Evolutionary conservation across 1,139 yeast species (phyloP).

Genomic region (Zygotorulaspora mrakii): DNA sequence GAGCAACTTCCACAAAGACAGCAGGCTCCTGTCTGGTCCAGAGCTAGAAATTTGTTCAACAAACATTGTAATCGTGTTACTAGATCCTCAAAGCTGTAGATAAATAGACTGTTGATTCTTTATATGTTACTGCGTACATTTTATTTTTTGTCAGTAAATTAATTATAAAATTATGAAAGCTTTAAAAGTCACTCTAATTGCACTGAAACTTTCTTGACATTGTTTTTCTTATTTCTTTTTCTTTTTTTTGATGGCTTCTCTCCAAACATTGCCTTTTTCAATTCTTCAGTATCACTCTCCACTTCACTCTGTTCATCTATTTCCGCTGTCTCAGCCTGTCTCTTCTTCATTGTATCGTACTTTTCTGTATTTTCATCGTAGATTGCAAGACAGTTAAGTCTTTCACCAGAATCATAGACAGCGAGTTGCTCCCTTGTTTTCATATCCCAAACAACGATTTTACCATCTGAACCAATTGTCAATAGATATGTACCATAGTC

Average conservation of each 20-base stretch:
- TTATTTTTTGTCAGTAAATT: slow-evolving; percentile 2
- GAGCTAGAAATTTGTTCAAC: slow-evolving; percentile 78
- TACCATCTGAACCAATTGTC: slow-evolving; percentile 90
- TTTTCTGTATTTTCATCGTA: slow-evolving; percentile 79
- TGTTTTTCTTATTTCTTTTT: slow-evolving; percentile 43
- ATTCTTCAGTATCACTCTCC: slow-evolving; percentile 42
- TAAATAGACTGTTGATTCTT: neutral
- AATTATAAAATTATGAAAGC: neutral
- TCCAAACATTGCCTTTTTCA: slow-evolving; percentile 42
- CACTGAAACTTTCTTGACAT: slow-evolving; percentile 48
- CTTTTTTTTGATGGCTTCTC: slow-evolving; percentile 41
- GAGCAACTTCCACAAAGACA: slow-evolving; percentile 77
- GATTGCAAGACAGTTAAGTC: slow-evolving; percentile 79
- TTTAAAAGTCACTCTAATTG: slow-evolving; percentile 44
- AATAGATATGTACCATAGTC: slow-evolving; percentile 51
- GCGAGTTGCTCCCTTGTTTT: slow-evolving; percentile 71
- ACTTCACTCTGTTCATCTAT: slow-evolving; percentile 42
- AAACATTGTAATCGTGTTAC: slow-evolving; percentile 71
- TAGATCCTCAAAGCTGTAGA: slow-evolving; percentile 41
- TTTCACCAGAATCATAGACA: slow-evolving; percentile 87
- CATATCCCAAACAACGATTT: slow-evolving; percentile 86
- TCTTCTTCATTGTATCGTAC: slow-evolving; percentile 64
- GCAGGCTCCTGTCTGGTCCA: slow-evolving; percentile 84
- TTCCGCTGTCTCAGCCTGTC: slow-evolving; percentile 61
- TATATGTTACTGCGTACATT: slow-evolving; percentile 3